These are phyloP conservation scores for Aurantiochytrium sp. DNA, from an alignment of 108 stramenopile species.

Conservation along the genomic window DNA sequence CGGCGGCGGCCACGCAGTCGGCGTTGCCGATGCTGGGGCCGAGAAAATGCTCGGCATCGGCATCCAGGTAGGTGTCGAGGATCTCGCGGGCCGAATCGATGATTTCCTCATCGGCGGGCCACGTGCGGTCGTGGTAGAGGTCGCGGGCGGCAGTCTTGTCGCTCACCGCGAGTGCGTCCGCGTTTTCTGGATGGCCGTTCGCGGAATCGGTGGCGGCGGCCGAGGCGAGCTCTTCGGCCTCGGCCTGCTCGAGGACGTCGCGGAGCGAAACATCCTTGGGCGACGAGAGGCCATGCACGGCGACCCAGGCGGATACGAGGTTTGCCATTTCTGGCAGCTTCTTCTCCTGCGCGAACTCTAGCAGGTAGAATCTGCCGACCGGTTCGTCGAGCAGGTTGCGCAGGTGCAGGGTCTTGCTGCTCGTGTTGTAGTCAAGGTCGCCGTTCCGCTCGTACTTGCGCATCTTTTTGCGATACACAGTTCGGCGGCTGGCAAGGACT, in stretches of 20 bases:
- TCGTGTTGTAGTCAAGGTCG: constrained; percentile 23
- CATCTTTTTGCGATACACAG: not conserved
- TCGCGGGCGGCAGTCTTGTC: not conserved
- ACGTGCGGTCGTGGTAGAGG: not conserved
- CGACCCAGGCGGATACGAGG: not conserved
- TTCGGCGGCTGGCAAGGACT: not conserved
- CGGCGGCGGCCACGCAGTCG: not conserved
- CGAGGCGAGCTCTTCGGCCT: not conserved
- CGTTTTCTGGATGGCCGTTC: no score
- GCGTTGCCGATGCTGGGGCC: not conserved
- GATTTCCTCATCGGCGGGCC: not conserved
- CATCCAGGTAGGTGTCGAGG: not conserved
- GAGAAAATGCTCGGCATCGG: not conserved
- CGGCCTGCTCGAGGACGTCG: not conserved
- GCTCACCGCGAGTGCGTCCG: not conserved
- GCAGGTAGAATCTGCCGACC: constrained; percentile 1
- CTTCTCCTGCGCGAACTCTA: not conserved
- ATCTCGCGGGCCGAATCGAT: not conserved
- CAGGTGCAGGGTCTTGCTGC: not conserved
- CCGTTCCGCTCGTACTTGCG: not conserved
- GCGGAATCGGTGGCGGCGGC: no score
- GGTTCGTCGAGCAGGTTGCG: constrained; percentile 21
- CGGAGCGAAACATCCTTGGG: not conserved
- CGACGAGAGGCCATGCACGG: not conserved
- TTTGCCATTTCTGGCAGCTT: not conserved